Evolutionary conservation across 1,284 basidiomycete species (phyloP).

Genomic region (Amylostereum areolatum): DNA sequence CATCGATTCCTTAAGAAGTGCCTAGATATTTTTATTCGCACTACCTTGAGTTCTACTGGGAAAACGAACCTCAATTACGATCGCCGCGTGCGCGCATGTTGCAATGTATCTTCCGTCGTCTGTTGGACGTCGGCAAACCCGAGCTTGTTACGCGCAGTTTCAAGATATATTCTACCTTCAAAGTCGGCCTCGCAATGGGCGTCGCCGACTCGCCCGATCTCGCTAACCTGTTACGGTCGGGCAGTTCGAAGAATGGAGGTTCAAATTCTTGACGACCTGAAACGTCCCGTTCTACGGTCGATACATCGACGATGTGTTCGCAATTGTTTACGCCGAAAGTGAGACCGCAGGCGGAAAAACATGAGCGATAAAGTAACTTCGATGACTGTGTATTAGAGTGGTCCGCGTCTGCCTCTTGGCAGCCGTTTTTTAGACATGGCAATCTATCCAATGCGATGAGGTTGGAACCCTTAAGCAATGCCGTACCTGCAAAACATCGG

Average conservation of each 20-base stretch:
- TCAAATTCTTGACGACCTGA: constrained; percentile 13
- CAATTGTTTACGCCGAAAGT: constrained; percentile 21
- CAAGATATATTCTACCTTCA: neutral
- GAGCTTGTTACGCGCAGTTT: neutral
- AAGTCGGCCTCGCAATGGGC: constrained; percentile 30
- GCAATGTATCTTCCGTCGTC: neutral
- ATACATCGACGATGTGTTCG: constrained; percentile 32
- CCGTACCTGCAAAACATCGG: too few relatives aligned
- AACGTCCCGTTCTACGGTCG: constrained; percentile 27
- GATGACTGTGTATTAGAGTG: constrained; percentile 26
- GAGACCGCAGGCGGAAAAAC: constrained; percentile 14
- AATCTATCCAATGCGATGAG: too few relatives aligned
- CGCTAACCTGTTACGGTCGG: constrained; percentile 29
- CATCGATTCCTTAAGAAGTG: constrained; percentile 17
- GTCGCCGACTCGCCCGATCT: constrained; percentile 25
- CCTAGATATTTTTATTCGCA: neutral
- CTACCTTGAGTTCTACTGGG: neutral
- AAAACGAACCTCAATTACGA: neutral
- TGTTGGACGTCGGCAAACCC: neutral
- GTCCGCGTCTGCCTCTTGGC: constrained; percentile 15
- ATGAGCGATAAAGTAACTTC: constrained; percentile 9
- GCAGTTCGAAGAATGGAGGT: constrained; percentile 15
- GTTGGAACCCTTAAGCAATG: too few relatives aligned
- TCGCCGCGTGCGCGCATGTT: neutral
- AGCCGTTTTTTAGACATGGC: constrained; percentile 30